Conservation (phyloP, 805 yeast species). For the Pichia gijzeniarum region DNA sequence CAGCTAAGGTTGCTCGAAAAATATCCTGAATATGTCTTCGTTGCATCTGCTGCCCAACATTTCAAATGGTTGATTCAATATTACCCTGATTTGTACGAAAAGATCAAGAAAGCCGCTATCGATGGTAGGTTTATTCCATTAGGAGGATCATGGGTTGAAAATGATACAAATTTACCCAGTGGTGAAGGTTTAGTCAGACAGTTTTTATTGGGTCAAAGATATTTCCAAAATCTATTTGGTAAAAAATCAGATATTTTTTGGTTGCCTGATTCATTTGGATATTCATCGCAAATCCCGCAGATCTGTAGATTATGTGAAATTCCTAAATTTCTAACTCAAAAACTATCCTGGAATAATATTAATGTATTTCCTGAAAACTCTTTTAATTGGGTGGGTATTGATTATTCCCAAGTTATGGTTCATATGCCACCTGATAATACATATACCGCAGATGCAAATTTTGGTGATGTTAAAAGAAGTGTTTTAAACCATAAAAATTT, state of each 20-base stretch:
- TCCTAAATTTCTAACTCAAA: slow-evolving; percentile 82
- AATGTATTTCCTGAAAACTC: slow-evolving; percentile 85
- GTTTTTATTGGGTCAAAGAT: slow-evolving; percentile 84
- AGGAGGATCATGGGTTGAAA: slow-evolving; percentile 98
- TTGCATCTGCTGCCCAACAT: slow-evolving; percentile 94
- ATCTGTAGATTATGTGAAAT: slow-evolving; percentile 83
- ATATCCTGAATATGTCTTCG: slow-evolving; percentile 91
- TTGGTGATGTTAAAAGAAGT: slow-evolving; percentile 86
- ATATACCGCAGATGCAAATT: slow-evolving; percentile 87
- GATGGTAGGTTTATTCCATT: slow-evolving; percentile 78
- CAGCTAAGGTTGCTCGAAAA: slow-evolving; percentile 78
- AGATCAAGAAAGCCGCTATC: slow-evolving; percentile 58
- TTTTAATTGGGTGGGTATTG: slow-evolving; percentile 93
- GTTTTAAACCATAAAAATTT: slow-evolving; percentile 76
- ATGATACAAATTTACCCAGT: slow-evolving; percentile 91
- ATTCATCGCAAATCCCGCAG: slow-evolving; percentile 93
- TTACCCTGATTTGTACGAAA: slow-evolving; percentile 72
- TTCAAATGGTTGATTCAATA: slow-evolving; percentile 85
- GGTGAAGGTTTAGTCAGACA: slow-evolving; percentile 91
- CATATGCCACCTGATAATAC: slow-evolving; percentile 99
- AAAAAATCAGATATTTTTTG: slow-evolving; percentile 70
- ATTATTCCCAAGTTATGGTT: slow-evolving; percentile 86
- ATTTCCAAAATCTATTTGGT: slow-evolving; percentile 76
- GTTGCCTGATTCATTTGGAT: slow-evolving; percentile 98
- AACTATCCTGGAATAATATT: slow-evolving; percentile 93